Evolutionary conservation across 2,329 filamentous ascomycete genomes (phyloP).

Genomic region (Orbilia oligospora): DNA sequence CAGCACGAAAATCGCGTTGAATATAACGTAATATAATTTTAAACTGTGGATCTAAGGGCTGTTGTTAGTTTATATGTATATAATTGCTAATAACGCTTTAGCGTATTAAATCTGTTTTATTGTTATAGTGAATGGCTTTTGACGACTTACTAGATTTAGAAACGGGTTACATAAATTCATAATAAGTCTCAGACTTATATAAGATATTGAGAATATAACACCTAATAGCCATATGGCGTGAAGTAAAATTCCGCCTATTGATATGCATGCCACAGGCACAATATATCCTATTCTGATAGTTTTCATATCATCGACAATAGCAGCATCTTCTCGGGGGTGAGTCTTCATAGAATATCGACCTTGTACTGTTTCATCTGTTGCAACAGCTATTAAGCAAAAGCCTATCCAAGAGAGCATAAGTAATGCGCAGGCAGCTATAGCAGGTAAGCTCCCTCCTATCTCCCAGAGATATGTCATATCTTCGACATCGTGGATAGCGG

Average conservation of each 20-base stretch:
- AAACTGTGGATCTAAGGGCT: not conserved
- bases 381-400: not conserved
- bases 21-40: not conserved
- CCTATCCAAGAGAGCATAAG: not conserved
- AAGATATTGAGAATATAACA: not conserved
- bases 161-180: not conserved
- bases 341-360: not conserved
- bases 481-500: not conserved
- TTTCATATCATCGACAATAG: not conserved
- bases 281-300: not conserved
- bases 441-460: not conserved
- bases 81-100: no score
- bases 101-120: no score
- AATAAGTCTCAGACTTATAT: not conserved
- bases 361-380: not conserved
- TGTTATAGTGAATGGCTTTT: not conserved
- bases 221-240: not conserved
- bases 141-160: not conserved
- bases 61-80: no score
- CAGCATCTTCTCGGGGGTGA: not conserved
- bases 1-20: not conserved
- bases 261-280: not conserved
- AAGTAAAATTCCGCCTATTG: not conserved
- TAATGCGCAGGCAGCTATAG: not conserved
- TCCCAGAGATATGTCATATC: not conserved